A percentile compares a stretch with the other conserved stretches of the same genome.
Conservation (phyloP, 768 basidiomycete genomes). For the Rhodocollybia butyracea region DNA sequence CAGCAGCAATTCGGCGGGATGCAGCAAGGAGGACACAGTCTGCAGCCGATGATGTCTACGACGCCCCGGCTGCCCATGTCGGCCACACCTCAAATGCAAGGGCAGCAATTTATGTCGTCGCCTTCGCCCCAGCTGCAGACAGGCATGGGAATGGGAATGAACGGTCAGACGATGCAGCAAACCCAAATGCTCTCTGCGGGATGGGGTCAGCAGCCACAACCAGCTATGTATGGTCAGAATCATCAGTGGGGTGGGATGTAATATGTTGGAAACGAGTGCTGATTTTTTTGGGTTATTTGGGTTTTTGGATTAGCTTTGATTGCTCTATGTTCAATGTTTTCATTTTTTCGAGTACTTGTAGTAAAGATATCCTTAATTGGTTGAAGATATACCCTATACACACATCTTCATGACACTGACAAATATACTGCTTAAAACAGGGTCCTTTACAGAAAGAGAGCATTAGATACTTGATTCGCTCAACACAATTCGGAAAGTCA, state of each 20-base stretch:
- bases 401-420: too few species aligned
- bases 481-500: too few species aligned
- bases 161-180: constrained; percentile 17
- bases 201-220: constrained; percentile 8
- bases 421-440: too few species aligned
- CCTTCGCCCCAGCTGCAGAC: constrained; percentile 24
- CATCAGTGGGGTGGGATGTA: constrained; percentile 38
- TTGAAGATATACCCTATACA: too few species aligned
- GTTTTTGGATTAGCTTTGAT: not conserved
- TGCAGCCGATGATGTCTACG: constrained; percentile 25
- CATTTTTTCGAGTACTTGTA: too few species aligned
- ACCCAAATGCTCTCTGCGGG: constrained; percentile 11
- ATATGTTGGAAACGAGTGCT: not conserved
- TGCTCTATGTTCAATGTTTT: too few species aligned
- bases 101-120: constrained; percentile 22
- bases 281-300: not conserved
- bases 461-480: too few species aligned
- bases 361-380: too few species aligned
- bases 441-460: too few species aligned
- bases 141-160: constrained; percentile 9
- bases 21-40: constrained; percentile 33
- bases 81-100: constrained; percentile 25
- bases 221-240: constrained; percentile 14
- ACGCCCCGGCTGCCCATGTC: constrained; percentile 21
- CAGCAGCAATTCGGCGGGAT: constrained; percentile 12